Conservation (phyloP, 2,329 filamentous ascomycete genomes). For the Monosporascus sp. region DNA sequence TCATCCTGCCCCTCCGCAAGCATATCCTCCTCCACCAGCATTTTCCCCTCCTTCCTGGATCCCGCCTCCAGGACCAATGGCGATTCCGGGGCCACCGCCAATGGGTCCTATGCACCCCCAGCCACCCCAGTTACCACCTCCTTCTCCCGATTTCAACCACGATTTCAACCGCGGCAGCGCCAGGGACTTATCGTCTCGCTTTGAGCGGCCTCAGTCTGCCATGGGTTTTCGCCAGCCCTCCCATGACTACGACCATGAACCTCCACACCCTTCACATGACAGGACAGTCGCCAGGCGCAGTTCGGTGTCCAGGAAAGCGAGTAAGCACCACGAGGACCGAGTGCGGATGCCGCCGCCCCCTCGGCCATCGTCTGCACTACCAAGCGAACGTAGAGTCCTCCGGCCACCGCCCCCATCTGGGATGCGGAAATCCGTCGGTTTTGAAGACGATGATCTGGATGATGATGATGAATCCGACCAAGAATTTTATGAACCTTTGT, state of each 20-base stretch:
- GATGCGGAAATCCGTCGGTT: constrained; percentile 25
- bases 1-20: constrained; percentile 22
- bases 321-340: constrained; percentile 40
- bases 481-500: constrained; percentile 11
- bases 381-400: constrained; percentile 24
- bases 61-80: constrained; percentile 13
- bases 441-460: constrained; percentile 21
- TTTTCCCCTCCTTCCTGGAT: constrained; percentile 17
- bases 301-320: constrained; percentile 33
- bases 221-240: constrained; percentile 34
- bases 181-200: constrained; percentile 22
- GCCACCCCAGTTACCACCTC: background rate
- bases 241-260: constrained; percentile 34
- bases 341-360: constrained; percentile 46
- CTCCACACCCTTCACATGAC: constrained; percentile 25
- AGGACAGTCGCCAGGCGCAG: constrained; percentile 34
- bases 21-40: constrained; percentile 22
- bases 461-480: constrained; percentile 8
- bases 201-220: constrained; percentile 32
- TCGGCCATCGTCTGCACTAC: constrained; percentile 32
- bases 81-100: constrained; percentile 13
- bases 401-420: constrained; percentile 21
- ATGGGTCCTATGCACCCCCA: constrained; percentile 4
- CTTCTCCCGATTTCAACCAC: constrained; percentile 9
- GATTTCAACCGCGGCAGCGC: constrained; percentile 1